phyloP scores from a whole-genome alignment of 1,139 yeast species.

The Zhuliangozyma parablackwelliae region DNA sequence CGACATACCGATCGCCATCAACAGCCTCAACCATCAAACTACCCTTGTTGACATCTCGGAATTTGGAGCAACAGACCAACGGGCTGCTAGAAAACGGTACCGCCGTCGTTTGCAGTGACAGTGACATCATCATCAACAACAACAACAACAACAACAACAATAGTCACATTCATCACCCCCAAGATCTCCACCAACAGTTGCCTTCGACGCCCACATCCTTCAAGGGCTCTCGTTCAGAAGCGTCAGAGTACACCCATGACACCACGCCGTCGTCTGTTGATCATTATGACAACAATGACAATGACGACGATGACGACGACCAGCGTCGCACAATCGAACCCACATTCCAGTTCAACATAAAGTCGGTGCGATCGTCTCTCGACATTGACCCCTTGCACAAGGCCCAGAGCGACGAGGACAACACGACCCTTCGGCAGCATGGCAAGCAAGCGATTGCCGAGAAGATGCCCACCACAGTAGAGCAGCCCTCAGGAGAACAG shows the following conservation, averaged over 20 bases:
- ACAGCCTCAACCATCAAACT: constrained; percentile 3
- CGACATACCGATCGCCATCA: not conserved
- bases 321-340: not conserved
- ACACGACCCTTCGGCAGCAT: not conserved
- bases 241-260: constrained; percentile 24
- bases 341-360: not conserved
- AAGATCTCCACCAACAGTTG: not conserved
- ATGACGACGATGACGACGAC: no score
- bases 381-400: constrained; percentile 7
- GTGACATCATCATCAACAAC: not conserved
- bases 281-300: constrained; percentile 4
- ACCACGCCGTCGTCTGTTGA: constrained; percentile 33
- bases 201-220: constrained; percentile 34
- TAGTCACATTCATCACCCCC: no score
- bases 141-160: no score
- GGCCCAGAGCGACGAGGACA: not conserved
- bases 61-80: constrained; percentile 7
- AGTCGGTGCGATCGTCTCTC: constrained; percentile 5
- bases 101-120: not conserved
- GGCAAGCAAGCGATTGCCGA: no score
- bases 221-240: constrained; percentile 15
- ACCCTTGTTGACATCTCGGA: constrained; percentile 8
- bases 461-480: not conserved
- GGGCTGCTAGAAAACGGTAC: constrained; percentile 2
- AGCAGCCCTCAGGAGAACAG: not conserved